phyloP scores from a whole-genome alignment of 2,329 filamentous ascomycete species.

The Microcyclosporella mali region DNA sequence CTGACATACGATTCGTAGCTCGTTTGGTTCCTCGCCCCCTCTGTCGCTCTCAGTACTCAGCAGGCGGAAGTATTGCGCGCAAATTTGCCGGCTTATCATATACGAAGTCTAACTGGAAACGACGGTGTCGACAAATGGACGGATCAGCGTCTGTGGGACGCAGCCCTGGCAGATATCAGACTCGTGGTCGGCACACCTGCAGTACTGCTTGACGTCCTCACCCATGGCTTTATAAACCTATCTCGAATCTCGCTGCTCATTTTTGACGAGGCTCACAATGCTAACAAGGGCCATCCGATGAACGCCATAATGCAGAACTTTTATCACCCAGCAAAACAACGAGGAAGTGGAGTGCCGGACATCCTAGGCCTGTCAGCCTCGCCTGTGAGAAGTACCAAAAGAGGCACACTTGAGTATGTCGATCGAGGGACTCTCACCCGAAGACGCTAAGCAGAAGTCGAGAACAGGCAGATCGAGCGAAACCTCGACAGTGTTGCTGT shows the following conservation, averaged over 20 bases:
- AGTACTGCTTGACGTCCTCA: constrained; percentile 66
- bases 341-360: constrained; percentile 47
- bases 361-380: constrained; percentile 79
- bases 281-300: constrained; percentile 56
- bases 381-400: constrained; percentile 58
- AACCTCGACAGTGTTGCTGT: constrained; percentile 65
- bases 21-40: constrained; percentile 44
- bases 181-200: constrained; percentile 75
- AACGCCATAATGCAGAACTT: constrained; percentile 67
- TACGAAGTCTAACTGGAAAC: constrained; percentile 59
- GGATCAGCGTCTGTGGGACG: constrained; percentile 60
- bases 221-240: constrained; percentile 67
- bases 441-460: neutral
- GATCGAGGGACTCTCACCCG: too few relatives aligned
- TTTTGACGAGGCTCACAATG: constrained; percentile 85
- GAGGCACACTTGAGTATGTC: constrained; percentile 48
- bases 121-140: constrained; percentile 71
- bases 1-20: constrained; percentile 28
- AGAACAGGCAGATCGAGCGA: constrained; percentile 52
- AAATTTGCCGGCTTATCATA: constrained; percentile 45
- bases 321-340: constrained; percentile 49
- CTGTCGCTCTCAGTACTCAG: constrained; percentile 38
- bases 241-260: constrained; percentile 60
- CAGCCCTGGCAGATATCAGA: constrained; percentile 55
- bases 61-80: constrained; percentile 34